phyloP scores from a whole-genome alignment of 495 filamentous ascomycete species.

The Lasiosphaeria miniovina region DNA sequence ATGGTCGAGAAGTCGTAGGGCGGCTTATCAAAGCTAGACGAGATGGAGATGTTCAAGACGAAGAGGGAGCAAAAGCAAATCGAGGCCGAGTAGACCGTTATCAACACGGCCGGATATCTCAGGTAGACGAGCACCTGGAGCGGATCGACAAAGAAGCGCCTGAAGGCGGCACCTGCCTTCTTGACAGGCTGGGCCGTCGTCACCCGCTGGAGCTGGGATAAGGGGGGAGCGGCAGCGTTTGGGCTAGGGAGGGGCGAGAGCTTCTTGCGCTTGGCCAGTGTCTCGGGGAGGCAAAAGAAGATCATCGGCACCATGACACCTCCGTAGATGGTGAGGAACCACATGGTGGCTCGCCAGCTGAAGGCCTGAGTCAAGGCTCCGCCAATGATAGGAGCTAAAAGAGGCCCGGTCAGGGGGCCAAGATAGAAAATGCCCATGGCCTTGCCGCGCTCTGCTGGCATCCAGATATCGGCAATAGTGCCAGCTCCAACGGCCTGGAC shows the following conservation, averaged over 20 bases:
- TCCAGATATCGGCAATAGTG: slow-evolving; percentile 92
- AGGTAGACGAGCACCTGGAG: slow-evolving; percentile 75
- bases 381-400: slow-evolving; percentile 84
- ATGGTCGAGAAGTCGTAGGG: slow-evolving; percentile 76
- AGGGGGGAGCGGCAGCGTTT: slow-evolving; percentile 4
- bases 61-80: slow-evolving; percentile 83
- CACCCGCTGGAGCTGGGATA: slow-evolving; percentile 46
- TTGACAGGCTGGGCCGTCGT: slow-evolving; percentile 63
- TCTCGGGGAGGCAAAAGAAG: slow-evolving; percentile 70
- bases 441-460: slow-evolving; percentile 68
- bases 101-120: slow-evolving; percentile 71
- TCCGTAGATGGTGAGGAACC: slow-evolving; percentile 81
- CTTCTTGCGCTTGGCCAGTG: slow-evolving; percentile 37
- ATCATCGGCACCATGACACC: slow-evolving; percentile 60
- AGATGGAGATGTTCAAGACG: slow-evolving; percentile 81
- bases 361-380: slow-evolving; percentile 68
- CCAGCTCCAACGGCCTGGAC: slow-evolving; percentile 93
- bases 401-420: slow-evolving; percentile 79
- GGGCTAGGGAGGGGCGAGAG: background rate
- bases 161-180: slow-evolving; percentile 51
- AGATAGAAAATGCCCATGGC: slow-evolving; percentile 96
- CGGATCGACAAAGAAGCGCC: slow-evolving; percentile 74
- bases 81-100: slow-evolving; percentile 78
- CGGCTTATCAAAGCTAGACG: slow-evolving; percentile 64
- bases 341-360: slow-evolving; percentile 83